Conservation (phyloP, 345 rosid species). For the Syzygium jambos region DNA sequence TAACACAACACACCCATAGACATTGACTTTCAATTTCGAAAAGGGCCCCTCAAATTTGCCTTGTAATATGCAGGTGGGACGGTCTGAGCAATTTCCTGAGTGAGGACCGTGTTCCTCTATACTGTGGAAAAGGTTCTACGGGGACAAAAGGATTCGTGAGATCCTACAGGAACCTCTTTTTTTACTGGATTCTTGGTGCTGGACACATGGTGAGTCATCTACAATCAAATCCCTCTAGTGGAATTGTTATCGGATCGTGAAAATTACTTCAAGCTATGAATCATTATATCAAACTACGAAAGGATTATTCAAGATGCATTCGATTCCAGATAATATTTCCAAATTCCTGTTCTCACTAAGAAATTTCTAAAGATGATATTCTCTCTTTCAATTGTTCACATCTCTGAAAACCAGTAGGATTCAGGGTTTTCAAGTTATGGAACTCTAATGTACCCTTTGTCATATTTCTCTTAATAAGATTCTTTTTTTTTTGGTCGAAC, state of each 20-base stretch:
- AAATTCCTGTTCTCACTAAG: not conserved
- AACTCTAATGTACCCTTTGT: not conserved
- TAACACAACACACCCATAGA: not conserved
- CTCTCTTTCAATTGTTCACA: not conserved
- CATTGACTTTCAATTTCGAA: not conserved
- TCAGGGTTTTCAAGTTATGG: not conserved
- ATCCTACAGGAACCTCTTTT: not conserved
- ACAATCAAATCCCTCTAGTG: not conserved
- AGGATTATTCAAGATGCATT: not conserved
- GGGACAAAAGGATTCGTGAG: not conserved
- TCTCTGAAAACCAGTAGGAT: not conserved
- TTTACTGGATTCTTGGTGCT: not conserved
- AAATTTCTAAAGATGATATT: not conserved
- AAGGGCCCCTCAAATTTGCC: not conserved
- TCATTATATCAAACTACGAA: not conserved
- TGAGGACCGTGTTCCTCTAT: constrained; percentile 15
- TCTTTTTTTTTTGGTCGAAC: not conserved
- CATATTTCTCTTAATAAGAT: not conserved
- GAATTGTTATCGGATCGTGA: not conserved
- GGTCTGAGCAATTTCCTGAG: constrained; percentile 10
- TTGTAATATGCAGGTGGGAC: constrained; percentile 22
- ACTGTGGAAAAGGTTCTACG: constrained; percentile 9
- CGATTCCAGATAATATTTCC: not conserved
- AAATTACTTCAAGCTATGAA: not conserved
- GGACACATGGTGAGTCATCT: not conserved